Base-by-base conservation (phyloP, 2,329 filamentous ascomycete species). In the Dryadomyces quercus-mongolicae region DNA sequence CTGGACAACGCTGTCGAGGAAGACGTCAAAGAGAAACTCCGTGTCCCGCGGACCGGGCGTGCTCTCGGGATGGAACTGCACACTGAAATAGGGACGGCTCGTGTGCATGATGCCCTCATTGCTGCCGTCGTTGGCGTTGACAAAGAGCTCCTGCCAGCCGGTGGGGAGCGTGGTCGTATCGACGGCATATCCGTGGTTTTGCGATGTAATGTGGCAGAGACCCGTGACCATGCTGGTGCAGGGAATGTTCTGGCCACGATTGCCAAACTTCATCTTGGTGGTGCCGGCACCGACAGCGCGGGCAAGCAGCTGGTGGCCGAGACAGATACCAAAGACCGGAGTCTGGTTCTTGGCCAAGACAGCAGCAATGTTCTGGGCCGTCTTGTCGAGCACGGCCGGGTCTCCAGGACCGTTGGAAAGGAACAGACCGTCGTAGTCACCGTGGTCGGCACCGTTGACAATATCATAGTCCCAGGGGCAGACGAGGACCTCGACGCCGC, bases 1-100 rank as follows among this genome's bases (percentile, higher is more conserved):
- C 62, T 85, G 78, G 65, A 80, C 74, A 61, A 97, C 88, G 20
- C 90, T 86, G 71, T 85, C 74, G 66, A 98, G 87, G 74, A 98
- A 98, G 59, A 97, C 89, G 69, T 98, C 91, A 60, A 98, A 98
- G 25, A 98, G 77, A 66, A 88, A 96, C 68, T 98, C 93, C 31
- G 93, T 98, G 67, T 98, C 93, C 40, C 89, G 82, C 52, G 93
- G 93, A 55, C 93, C 93, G 2, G 93, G 93, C 1, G 90, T 94
- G 74, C 91, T 95, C 71, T 98, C 93, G 0, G 93, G 93, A 66
- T 98, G 93, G 74, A 98, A 98, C 68, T 98, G 93, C n/a, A 97
- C 93, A 75, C 90, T 96, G 77, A 98, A 98, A 74, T 92, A 94
- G 52, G 93, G 93, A 65, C 84, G 86, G 68, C 75, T 80, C 50